Conservation (phyloP, 129 eudicot species). For the Lonicera japonica region DNA sequence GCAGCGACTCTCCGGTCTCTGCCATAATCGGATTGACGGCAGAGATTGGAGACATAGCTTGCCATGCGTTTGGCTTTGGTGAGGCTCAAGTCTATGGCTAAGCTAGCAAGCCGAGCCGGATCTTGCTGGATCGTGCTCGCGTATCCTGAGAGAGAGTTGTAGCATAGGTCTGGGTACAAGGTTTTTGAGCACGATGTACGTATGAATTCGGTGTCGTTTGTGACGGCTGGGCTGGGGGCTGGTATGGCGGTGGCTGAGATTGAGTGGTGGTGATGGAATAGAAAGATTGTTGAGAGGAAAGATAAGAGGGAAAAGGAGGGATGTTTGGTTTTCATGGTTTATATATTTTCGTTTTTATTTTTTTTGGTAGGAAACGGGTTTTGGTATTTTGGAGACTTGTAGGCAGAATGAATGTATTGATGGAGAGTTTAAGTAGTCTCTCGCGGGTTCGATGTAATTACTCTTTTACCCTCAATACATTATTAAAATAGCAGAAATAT, state of each 20-base stretch:
- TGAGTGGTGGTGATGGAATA: slow-evolving; percentile 18
- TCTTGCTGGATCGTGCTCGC: slow-evolving; percentile 39
- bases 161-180: slow-evolving; percentile 63
- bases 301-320: slow-evolving; percentile 3
- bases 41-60: slow-evolving; percentile 37
- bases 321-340: slow-evolving; percentile 22
- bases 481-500: not conserved
- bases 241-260: slow-evolving; percentile 26
- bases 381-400: not conserved
- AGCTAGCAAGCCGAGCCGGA: slow-evolving; percentile 48
- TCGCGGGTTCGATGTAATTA: not conserved
- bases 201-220: slow-evolving; percentile 41
- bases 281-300: slow-evolving; percentile 20
- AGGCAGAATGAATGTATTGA: not conserved
- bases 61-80: slow-evolving; percentile 39
- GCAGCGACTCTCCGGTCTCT: slow-evolving; percentile 39
- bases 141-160: slow-evolving; percentile 48
- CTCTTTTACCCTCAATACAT: not conserved
- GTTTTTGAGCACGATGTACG: slow-evolving; percentile 50
- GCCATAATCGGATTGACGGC: slow-evolving; percentile 27
- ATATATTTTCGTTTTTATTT: not conserved
- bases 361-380: not conserved
- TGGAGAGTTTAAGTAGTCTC: not conserved
- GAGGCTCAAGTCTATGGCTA: slow-evolving; percentile 59
- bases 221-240: no score